Base-by-base conservation (phyloP, 768 basidiomycete species). In the Obba rivulosa region DNA sequence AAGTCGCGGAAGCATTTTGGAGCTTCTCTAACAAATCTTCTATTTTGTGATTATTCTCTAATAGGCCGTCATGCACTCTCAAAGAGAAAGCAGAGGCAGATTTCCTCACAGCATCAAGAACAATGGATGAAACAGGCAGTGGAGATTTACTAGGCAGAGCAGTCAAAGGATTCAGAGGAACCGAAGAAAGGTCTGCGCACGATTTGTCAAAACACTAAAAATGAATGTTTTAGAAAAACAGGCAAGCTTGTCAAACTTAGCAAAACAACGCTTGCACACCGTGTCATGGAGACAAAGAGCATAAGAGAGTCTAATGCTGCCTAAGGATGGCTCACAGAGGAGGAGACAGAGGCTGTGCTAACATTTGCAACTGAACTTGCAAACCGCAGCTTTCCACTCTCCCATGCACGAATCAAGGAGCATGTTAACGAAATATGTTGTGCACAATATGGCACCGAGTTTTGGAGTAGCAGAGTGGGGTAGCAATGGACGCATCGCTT, bases 401-500 rank as follows among this genome's bases (percentile, higher is more conserved):
- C 41, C 36, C 69, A 71, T 43, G 23, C 43, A 16, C 41, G 58
- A 8, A 48, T 75, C 3, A 63, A 64, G 43, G 66, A 69, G 49
- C 56, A 64, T 54, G 68, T 66, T 24, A 59, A 74, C 50, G 35
- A 24, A n/a, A 52, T 59, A 17, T 39, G 48, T n/a, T 24, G 34
- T 10, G 47, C 42, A 13, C 28, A 35, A 16, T 34, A 34, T 51
- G 46, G 53, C 5, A 7, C 14, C 11, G 40, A 38, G 22, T 46
- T 53, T 43, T 55, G 31, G 14, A 31, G 23, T 44, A 10, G 7
- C 36, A 39, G 69, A 31, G 62, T 73, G 34, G 69, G 72, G 1
- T 58, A 61, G 21, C 60, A 69, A 14, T 74, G 70, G 71, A 66
- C 66, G 3, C 34, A 61, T 17, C 41, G 52, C 8, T 68, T 67